Base-by-base conservation (phyloP, 1,139 yeast species). In the Kodamaea anthophila region DNA sequence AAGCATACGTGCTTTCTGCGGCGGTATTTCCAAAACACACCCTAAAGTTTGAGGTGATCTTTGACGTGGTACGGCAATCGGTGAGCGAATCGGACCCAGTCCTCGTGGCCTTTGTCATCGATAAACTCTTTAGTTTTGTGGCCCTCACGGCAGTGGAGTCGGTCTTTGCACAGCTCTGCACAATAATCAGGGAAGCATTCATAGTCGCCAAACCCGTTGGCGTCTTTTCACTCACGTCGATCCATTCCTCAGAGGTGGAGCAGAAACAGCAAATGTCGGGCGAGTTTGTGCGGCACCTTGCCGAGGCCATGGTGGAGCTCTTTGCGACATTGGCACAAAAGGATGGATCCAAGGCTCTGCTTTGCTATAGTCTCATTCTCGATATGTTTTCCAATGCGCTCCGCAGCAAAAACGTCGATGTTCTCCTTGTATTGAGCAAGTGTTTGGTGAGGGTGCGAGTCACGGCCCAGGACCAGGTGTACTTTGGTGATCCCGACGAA, bases 361-460 rank as follows among this genome's bases (percentile, higher is more conserved):
- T 46, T 28, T 44, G 49, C 33, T 70, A 37, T 51, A 44, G 47
- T 4, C 42, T 53, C 10, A 38, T 60, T 30, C 42, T 59, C 7
- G 32, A 34, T 2, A 43, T 64, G 19, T 53, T 54, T 3, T 43
- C 55, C 3, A 40, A 44, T 35, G 60, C 66, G 0, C 36, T 69
- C 9, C 33, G 42, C 1, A 40, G 40, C 9, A 55, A 51, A 13
- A 44, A 60, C 20, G 43, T 46, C 3, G 60, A 53, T 3, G 32
- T 71, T 2, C 58, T 76, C 31, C 51, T 79, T 16, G 59, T 68
- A 3, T 57, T 77, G 2, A 64, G 78, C 12, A 65, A 80, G 31
- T 58, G 75, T 12, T 52, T 82, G 33, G 58, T 71, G 10, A 60
- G 88, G 35, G 53, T 81, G 2, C 58, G 93, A 31, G 63, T 60